Evolutionary conservation across 345 rosid genomes (phyloP), one percentile per base, ranked within the genome.

Genomic region (Pistacia atlantica): DNA sequence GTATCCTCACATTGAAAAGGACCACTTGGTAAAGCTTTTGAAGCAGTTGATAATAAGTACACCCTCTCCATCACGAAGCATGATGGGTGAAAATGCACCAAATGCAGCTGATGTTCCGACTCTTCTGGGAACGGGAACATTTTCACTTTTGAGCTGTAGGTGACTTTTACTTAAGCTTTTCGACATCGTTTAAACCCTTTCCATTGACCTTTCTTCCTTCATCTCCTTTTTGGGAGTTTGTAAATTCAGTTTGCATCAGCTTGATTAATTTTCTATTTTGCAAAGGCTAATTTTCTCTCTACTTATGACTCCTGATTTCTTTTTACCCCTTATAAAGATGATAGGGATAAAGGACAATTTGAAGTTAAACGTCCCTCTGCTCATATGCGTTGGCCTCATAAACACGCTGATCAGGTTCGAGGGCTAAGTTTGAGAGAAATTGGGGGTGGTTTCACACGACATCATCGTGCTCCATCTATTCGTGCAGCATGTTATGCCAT

Each of bases 331-430:
- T 42, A 42, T 42, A 42, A 42, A 95, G 97, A 80, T 80, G 91
- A 90, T 67, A 79, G 75, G 73, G 86, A 84, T 75, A 74, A 84
- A 68, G 83, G 80, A 75, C 77, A 71, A 54, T 73, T 73, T 70
- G 84, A 75, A 73, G 78, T 46, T 49, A 87, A 81, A 74, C 76
- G n/a, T 67, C 90, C 92, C 25, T 92, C 97, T 83, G 68, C 80
- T 77, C 74, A 87, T 83, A 83, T 97, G 92, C 94, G 93, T 67
- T 97, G 99, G 99, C 99, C 99, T 84, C 99, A 97, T 82, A 87
- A 79, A 80, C 92, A 75, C 67, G 93, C 92, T 68, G 97, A 94
- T 87, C 99, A 94, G 83, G 94, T 92, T 78, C 94, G 85, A 79
- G 99, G 94, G 79, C 77, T 97, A 69, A 81, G 88, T 78, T 88